phyloP scores from a whole-genome alignment of 495 filamentous ascomycete species.

The Penicillium malachiteum region DNA sequence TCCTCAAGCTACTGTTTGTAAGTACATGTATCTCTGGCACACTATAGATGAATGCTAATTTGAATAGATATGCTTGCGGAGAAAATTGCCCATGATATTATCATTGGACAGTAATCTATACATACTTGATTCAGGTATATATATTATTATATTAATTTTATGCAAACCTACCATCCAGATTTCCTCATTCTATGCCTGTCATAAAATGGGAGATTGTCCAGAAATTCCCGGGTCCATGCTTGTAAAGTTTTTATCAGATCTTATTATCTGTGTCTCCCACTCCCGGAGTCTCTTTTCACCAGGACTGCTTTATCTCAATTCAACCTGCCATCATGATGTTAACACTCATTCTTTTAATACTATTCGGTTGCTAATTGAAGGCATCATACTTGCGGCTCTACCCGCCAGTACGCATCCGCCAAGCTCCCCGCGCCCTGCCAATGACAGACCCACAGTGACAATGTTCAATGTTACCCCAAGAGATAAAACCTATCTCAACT shows the following conservation, averaged over 20 bases:
- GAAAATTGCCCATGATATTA: constrained; percentile 52
- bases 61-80: constrained; percentile 49
- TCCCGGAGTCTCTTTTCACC: too few species aligned
- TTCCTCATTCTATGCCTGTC: neutral
- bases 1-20: constrained; percentile 48
- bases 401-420: too few species aligned
- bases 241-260: neutral
- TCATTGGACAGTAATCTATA: constrained; percentile 2
- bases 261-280: too few species aligned
- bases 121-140: neutral
- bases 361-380: too few species aligned
- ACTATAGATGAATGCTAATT: neutral
- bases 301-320: too few species aligned
- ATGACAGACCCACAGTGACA: constrained; percentile 5
- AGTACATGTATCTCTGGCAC: constrained; percentile 5
- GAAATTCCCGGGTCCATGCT: neutral
- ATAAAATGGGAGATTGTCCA: neutral
- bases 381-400: neutral
- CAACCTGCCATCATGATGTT: too few species aligned
- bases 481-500: neutral
- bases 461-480: neutral
- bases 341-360: too few species aligned
- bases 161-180: neutral
- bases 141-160: too few species aligned
- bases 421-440: constrained; percentile 7